Conservation (phyloP, 2,329 filamentous ascomycete species). For the Cordyceps farinosa region DNA sequence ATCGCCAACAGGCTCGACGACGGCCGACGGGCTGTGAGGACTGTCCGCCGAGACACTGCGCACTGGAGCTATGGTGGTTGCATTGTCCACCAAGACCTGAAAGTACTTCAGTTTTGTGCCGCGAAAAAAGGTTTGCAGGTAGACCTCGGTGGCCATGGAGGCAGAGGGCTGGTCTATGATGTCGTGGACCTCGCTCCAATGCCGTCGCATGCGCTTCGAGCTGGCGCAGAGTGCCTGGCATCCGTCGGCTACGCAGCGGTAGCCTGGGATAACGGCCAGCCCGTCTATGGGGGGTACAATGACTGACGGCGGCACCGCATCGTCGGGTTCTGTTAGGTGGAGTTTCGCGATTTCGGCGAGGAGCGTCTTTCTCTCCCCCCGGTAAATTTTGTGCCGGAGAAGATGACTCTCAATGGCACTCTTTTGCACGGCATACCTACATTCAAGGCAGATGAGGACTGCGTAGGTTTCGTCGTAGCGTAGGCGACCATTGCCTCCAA, state of each 20-base stretch:
- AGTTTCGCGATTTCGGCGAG: slow-evolving; percentile 26
- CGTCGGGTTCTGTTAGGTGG: slow-evolving; percentile 30
- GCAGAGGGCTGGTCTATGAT: slow-evolving; percentile 13
- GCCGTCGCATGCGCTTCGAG: slow-evolving; percentile 33
- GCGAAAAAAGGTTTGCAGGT: slow-evolving; percentile 36
- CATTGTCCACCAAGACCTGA: slow-evolving; percentile 25
- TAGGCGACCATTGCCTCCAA: background rate
- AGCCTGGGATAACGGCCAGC: slow-evolving; percentile 30
- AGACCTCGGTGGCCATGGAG: slow-evolving; percentile 21
- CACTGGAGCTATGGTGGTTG: background rate
- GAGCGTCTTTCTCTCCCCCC: slow-evolving; percentile 28
- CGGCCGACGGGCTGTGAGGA: background rate
- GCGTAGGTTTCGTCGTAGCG: slow-evolving; percentile 2
- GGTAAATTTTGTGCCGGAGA: slow-evolving; percentile 36
- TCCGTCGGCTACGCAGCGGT: slow-evolving; percentile 25
- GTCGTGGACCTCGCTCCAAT: slow-evolving; percentile 29
- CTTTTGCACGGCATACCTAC: slow-evolving; percentile 36
- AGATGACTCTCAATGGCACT: slow-evolving; percentile 34
- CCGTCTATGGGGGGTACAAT: slow-evolving; percentile 24
- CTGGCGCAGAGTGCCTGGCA: slow-evolving; percentile 33
- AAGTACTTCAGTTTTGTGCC: slow-evolving; percentile 37
- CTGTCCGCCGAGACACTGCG: background rate
- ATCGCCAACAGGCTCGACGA: background rate
- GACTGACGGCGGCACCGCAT: slow-evolving; percentile 26
- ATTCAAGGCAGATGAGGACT: slow-evolving; percentile 34